Percentiles rank a stretch among this genome's conserved stretches.
Evolutionary conservation across 2,329 filamentous ascomycete species (phyloP).

Genomic region (Coniella vitis): DNA sequence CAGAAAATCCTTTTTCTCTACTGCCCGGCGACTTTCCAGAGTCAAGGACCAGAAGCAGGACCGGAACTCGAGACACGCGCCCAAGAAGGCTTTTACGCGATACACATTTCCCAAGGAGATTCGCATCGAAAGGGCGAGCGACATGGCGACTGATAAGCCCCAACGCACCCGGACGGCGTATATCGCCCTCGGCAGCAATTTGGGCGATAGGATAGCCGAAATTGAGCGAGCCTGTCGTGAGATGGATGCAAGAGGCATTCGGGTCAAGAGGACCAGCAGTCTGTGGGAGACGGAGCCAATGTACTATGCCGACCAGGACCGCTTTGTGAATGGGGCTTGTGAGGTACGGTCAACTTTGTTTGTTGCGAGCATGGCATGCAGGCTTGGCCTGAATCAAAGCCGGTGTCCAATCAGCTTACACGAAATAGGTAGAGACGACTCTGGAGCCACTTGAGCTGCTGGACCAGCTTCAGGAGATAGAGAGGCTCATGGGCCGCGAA

Average conservation of each 20-base stretch:
- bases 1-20: constrained; percentile 14
- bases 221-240: constrained; percentile 78
- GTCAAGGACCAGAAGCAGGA: neutral
- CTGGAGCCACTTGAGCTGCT: constrained; percentile 70
- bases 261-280: constrained; percentile 71
- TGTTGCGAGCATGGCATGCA: neutral
- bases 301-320: constrained; percentile 86
- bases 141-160: constrained; percentile 16
- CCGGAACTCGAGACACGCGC: too few species aligned
- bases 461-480: constrained; percentile 76
- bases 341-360: constrained; percentile 52
- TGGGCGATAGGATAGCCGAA: constrained; percentile 76
- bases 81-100: constrained; percentile 7
- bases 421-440: constrained; percentile 66
- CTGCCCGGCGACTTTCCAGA: constrained; percentile 5
- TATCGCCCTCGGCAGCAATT: constrained; percentile 86
- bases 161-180: constrained; percentile 50
- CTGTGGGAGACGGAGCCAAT: constrained; percentile 95
- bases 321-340: constrained; percentile 87
- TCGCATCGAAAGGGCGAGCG: constrained; percentile 22
- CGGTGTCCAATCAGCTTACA: constrained; percentile 4
- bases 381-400: too few species aligned
- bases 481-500: constrained; percentile 68
- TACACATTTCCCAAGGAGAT: constrained; percentile 15
- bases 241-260: constrained; percentile 68